A percentile compares a stretch with the other conserved stretches of the same genome.
phyloP scores from a whole-genome alignment of 371 early-diverging fungal genomes.

The Mortierella sp. region DNA sequence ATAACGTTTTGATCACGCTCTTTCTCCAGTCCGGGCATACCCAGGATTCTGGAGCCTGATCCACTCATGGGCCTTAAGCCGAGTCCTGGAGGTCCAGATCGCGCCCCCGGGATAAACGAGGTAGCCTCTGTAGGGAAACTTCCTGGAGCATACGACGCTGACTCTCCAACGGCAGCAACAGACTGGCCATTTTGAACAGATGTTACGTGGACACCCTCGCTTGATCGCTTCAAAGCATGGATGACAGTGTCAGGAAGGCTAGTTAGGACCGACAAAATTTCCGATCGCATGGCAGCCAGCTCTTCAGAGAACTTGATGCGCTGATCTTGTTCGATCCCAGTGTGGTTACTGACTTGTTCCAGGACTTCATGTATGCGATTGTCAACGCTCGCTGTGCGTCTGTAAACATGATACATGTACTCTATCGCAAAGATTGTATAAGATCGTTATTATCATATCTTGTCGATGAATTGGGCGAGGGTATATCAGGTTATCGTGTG shows the following conservation, averaged over 20 bases:
- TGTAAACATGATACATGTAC: slow-evolving; percentile 30
- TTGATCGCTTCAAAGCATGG: slow-evolving; percentile 1
- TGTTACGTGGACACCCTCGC: background rate
- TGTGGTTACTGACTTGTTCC: slow-evolving; percentile 3
- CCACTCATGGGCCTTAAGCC: background rate
- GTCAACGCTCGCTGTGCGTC: slow-evolving; percentile 21
- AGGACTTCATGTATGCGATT: slow-evolving; percentile 4
- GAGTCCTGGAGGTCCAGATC: background rate
- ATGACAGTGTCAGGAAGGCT: slow-evolving; percentile 16
- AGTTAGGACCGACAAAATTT: slow-evolving; percentile 6
- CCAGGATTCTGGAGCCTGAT: background rate
- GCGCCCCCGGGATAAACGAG: no score
- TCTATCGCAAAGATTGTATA: no score
- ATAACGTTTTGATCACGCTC: no score
- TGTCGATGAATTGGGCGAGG: no score
- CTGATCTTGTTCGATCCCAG: slow-evolving; percentile 3
- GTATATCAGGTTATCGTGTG: no score
- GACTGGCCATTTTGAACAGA: background rate
- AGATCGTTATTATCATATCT: no score
- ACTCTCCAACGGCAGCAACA: background rate
- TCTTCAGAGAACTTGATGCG: slow-evolving; percentile 8
- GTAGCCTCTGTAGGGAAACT: no score
- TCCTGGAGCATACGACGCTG: background rate
- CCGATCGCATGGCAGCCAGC: slow-evolving; percentile 10
- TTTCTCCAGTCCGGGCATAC: background rate